These are phyloP conservation scores for Botryotinia globosa DNA, from an alignment of 2,329 filamentous ascomycete genomes.

Conservation along the genomic window DNA sequence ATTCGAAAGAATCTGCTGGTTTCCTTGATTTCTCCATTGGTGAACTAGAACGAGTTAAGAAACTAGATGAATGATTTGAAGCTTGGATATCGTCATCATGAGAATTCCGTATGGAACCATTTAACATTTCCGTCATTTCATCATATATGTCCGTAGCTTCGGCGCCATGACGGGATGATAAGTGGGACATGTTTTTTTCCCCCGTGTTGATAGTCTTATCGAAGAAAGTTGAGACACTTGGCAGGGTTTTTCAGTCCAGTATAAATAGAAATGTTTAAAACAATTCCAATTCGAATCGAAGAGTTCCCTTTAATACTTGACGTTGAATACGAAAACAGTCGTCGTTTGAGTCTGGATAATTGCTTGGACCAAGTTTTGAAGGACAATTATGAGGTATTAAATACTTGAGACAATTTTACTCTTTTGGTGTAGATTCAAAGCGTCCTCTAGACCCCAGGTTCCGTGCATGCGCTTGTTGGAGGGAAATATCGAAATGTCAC, in stretches of 20 bases:
- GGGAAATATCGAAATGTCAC: not conserved
- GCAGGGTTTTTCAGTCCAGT: not conserved
- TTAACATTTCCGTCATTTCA: not conserved
- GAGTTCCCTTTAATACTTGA: not conserved
- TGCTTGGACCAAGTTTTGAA: not conserved
- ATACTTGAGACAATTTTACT: not conserved
- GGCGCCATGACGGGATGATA: not conserved
- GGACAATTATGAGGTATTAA: conserved; percentile 4
- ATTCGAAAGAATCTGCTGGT: conserved; percentile 16
- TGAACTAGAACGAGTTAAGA: not conserved
- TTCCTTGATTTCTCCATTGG: conserved; percentile 6
- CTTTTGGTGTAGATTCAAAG: not conserved
- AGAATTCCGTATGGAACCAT: not conserved
- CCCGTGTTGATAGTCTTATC: not conserved
- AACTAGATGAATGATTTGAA: not conserved
- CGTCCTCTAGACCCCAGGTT: not conserved
- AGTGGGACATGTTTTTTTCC: conserved; percentile 7
- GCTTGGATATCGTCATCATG: conserved; percentile 8
- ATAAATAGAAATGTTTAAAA: not conserved
- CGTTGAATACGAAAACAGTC: not conserved
- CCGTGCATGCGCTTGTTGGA: not conserved
- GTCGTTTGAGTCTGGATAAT: not conserved
- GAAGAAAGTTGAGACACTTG: conserved; percentile 11
- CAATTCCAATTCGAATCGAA: not conserved
- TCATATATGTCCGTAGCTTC: not conserved